phyloP scores from a whole-genome alignment of 2,329 filamentous ascomycete genomes.

The Proliferodiscus dingleyae region DNA sequence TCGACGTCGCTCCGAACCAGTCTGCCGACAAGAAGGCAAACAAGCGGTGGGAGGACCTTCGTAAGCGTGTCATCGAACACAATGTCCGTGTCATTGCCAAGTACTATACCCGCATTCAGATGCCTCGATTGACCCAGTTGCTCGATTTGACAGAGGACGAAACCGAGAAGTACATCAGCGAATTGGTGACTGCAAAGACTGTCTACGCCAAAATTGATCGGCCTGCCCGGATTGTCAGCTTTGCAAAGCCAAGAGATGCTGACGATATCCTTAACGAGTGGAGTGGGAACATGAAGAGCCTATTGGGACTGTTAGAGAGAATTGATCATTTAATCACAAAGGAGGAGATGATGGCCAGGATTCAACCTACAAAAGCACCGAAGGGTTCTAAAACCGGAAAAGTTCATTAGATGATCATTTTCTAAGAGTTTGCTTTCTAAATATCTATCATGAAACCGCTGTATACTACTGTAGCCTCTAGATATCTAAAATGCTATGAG shows the following conservation, averaged over 20 bases:
- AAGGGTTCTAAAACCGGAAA: conserved; percentile 35
- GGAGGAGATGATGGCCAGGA: conserved; percentile 99
- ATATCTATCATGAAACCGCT: conserved; percentile 26
- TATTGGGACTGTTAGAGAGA: conserved; percentile 77
- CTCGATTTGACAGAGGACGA: conserved; percentile 91
- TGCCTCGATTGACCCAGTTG: conserved; percentile 82
- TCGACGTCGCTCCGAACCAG: conserved; percentile 61
- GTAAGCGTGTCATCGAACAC: conserved; percentile 98
- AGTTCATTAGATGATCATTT: conserved; percentile 25
- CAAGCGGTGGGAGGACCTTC: conserved; percentile 86
- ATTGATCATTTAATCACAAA: conserved; percentile 99
- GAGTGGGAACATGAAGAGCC: conserved; percentile 96
- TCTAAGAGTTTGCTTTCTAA: conserved; percentile 15
- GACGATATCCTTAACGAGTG: conserved; percentile 98
- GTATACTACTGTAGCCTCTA: conserved; percentile 33
- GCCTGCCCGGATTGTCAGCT: conserved; percentile 85
- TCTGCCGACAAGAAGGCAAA: conserved; percentile 74
- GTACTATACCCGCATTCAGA: conserved; percentile 97
- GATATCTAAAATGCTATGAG: conserved; percentile 23
- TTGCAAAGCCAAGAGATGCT: conserved; percentile 89
- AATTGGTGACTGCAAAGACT: conserved; percentile 94
- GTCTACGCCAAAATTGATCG: conserved; percentile 97
- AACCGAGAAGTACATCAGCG: conserved; percentile 98
- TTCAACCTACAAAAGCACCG: conserved; percentile 72
- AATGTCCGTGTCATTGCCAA: conserved; percentile 97